Percentiles rank a stretch among this genome's conserved stretches.
These are phyloP conservation scores for Peronospora tabacina DNA, from an alignment of 352 stramenopile species.

Conservation along the genomic window DNA sequence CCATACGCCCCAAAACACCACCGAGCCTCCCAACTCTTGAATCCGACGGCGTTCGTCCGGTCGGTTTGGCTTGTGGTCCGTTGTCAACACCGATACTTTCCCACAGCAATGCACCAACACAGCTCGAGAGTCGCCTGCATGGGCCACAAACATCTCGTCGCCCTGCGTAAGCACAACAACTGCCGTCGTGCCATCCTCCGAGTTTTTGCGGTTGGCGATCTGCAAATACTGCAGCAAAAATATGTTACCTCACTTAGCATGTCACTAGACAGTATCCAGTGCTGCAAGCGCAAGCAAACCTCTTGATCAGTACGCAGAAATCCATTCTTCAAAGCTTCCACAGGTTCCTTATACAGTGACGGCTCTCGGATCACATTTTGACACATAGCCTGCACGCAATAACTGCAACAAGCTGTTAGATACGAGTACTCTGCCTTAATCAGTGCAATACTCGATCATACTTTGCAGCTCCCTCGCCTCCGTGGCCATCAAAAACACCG, in stretches of 20 bases:
- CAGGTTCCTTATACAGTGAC: conserved; percentile 54
- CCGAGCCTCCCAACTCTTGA: conserved; percentile 77
- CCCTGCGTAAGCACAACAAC: conserved; percentile 72
- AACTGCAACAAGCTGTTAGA: conserved; percentile 29
- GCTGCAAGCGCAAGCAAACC: conserved; percentile 23
- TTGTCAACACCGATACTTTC: conserved; percentile 70
- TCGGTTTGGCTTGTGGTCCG: conserved; percentile 89
- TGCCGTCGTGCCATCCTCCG: conserved; percentile 87
- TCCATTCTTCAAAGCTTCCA: conserved; percentile 64
- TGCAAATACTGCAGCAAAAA: conserved; percentile 58
- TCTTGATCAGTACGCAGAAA: conserved; percentile 76
- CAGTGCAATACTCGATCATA: conserved; percentile 20
- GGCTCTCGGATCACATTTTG: conserved; percentile 76
- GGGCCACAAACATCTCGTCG: conserved; percentile 80
- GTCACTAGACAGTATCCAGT: not conserved
- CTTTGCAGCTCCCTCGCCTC: conserved; percentile 84
- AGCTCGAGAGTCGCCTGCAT: conserved; percentile 86
- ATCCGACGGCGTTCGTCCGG: conserved; percentile 87
- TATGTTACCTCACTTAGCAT: not conserved
- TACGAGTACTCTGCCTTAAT: conserved; percentile 6
- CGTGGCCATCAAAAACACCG: conserved; percentile 91
- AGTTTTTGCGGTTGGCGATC: conserved; percentile 72
- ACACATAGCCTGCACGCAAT: conserved; percentile 76
- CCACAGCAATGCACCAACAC: conserved; percentile 78
- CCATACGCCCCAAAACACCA: conserved; percentile 90